Base-by-base conservation (phyloP, 257 asterid genomes). In the Solanum infundibuliforme region DNA sequence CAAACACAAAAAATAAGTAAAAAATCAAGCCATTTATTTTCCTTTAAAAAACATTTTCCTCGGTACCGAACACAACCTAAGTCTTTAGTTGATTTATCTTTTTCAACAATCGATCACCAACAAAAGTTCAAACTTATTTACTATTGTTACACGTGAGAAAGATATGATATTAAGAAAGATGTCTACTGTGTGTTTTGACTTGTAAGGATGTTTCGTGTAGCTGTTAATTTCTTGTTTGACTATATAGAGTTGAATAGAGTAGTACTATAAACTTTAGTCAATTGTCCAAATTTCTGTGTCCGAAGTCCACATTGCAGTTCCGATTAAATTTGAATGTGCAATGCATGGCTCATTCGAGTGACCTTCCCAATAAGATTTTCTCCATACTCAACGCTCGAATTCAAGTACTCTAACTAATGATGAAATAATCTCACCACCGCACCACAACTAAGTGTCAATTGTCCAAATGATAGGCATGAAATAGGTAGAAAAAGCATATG, bases 401-500 rank as follows among this genome's bases (percentile, higher is more conserved):
- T 43, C 52, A 43, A 43, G 52, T 43, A 43, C 16, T 43, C 52
- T 43, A 12, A 43, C 14, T 43, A 43, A 43, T 43, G 16, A 16
- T 52, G 23, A 5, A 48, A 0, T 23, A 52, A 2, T 48, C 1
- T 16, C 23, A 48, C 21, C 60, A 48, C 21, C 20, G 8, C 8
- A 48, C 20, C 48, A 46, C 20, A 52, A 16, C 12, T 5, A 0
- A 52, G 18, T 16, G 84, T 79, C 8, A 43, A 76, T n/a, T n/a
- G 13, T 76, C 83, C 58, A 76, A 27, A 79, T 79, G 4, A 43
- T 79, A 79, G 84, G 25, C 16, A 55, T 79, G 38, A 14, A 79
- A 79, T 79, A 43, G 66, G 66, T 27, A 43, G 66, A 27, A 43
- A 55, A 43, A 14, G 85, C 85, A 79, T 79, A 79, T 43, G 85